These are phyloP conservation scores for Exophiala sideris DNA, from an alignment of 2,329 filamentous ascomycete species.

Conservation along the genomic window DNA sequence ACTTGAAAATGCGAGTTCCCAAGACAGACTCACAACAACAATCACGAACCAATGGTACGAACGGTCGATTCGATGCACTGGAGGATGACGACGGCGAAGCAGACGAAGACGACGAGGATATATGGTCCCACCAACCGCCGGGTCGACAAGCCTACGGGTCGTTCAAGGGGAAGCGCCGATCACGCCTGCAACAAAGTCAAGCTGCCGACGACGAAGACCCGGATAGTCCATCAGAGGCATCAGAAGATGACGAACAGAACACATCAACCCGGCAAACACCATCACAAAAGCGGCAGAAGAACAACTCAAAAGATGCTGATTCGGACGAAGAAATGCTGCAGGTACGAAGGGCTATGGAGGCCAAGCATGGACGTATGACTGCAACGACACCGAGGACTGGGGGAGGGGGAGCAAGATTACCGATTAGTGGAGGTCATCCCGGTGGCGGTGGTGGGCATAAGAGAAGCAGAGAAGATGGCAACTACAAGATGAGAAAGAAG, in stretches of 20 bases:
- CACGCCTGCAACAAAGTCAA: neutral
- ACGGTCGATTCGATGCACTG: neutral
- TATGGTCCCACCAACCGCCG: constrained; percentile 12
- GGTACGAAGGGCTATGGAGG: constrained; percentile 19
- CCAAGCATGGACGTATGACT: constrained; percentile 17
- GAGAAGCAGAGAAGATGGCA: constrained; percentile 3
- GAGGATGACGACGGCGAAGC: constrained; percentile 8
- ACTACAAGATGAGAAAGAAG: constrained; percentile 9
- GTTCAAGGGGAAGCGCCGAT: constrained; percentile 19
- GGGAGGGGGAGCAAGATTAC: neutral
- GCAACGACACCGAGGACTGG: neutral
- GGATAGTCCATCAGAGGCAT: constrained; percentile 4
- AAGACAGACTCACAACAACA: neutral
- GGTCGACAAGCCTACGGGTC: constrained; percentile 27
- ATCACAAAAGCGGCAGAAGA: neutral
- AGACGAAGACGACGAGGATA: constrained; percentile 16
- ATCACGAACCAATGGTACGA: neutral
- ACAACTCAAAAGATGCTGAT: constrained; percentile 1
- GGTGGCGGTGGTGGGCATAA: neutral
- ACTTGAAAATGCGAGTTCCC: constrained; percentile 13
- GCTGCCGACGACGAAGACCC: constrained; percentile 5
- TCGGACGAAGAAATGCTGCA: constrained; percentile 23
- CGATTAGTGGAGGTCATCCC: neutral
- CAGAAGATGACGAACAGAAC: neutral
- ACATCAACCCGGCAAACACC: neutral